phyloP scores from a whole-genome alignment of 805 yeast genomes.

The Wickerhamomyces silvicola region DNA sequence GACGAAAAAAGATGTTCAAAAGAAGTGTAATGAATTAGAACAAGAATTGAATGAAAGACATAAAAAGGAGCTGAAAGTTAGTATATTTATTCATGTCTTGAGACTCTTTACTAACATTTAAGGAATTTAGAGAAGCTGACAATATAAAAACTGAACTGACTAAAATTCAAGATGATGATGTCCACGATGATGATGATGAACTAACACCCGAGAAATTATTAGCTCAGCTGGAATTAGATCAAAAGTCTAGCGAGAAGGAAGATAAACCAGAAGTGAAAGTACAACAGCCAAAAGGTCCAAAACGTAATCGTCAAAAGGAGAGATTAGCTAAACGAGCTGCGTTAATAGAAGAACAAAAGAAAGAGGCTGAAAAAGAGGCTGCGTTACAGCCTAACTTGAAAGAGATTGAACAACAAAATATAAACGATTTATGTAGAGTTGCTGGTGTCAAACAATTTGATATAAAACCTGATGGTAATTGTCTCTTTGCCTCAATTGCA shows the following conservation, averaged over 20 bases:
- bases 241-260: constrained; percentile 19
- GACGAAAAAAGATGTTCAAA: constrained; percentile 59
- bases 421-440: constrained; percentile 45
- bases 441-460: constrained; percentile 53
- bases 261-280: constrained; percentile 4
- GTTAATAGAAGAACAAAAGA: constrained; percentile 51
- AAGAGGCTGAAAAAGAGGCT: constrained; percentile 71
- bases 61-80: constrained; percentile 37
- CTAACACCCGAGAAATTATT: constrained; percentile 63
- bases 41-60: constrained; percentile 49
- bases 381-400: constrained; percentile 57
- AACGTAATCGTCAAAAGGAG: constrained; percentile 81
- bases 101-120: neutral
- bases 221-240: constrained; percentile 49
- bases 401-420: constrained; percentile 62
- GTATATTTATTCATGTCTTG: no score
- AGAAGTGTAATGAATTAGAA: constrained; percentile 56
- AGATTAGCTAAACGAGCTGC: constrained; percentile 71
- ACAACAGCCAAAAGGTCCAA: constrained; percentile 31
- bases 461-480: constrained; percentile 89
- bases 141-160: neutral
- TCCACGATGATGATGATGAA: constrained; percentile 38
- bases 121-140: neutral
- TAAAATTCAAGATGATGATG: no score
- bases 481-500: constrained; percentile 78